Evolutionary conservation across 345 rosid genomes (phyloP), one percentile per base, ranked within the genome.

Genomic region (Eucalyptus fibrosa): DNA sequence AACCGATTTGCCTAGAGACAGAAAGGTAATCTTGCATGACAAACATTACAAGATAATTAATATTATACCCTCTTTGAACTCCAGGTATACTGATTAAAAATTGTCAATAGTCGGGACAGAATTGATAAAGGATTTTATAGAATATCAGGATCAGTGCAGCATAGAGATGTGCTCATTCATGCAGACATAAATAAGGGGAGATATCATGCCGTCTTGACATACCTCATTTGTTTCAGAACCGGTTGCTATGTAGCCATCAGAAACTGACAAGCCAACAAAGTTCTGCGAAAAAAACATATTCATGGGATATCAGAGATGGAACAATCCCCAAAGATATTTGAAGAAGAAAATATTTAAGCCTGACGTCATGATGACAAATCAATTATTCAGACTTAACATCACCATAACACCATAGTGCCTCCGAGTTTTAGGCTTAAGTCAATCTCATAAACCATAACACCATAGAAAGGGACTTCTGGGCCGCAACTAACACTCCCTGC

Each of bases 211-310:
- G 17, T 86, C 51, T 85, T 45, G 85, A 19, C 88, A 81, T 94
- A 98, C 99, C 99, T 98, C 99, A 86, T 97, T 98, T 86, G 98
- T 98, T 95, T 97, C 99, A 37, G 99, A 98, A 88, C 99, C 99
- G 23, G 99, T 97, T 34, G 98, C 99, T 91, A 98, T 97, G 90
- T 97, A 98, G 89, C 99, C 99, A 93, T 98, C 96, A 77, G 98
- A 94, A 55, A 96, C 98, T 10, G 99, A 96, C 91, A 98, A 93
- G 86, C 99, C 99, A 72, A 98, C 99, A 90, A 98, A 98, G 92
- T 96, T 98, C 99, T 98, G 95, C 92, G 90, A 91, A 91, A 92
- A 50, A 34, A 47, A 89, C 45, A 32, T 72, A 89, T 47, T 12
- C 42, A 93, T 32, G 72, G 87, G 89, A 55, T 59, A 42, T 50